Evolutionary conservation across 1,139 yeast genomes (phyloP), one percentile per base, ranked within the genome.

Genomic region (Torulaspora pretoriensis): DNA sequence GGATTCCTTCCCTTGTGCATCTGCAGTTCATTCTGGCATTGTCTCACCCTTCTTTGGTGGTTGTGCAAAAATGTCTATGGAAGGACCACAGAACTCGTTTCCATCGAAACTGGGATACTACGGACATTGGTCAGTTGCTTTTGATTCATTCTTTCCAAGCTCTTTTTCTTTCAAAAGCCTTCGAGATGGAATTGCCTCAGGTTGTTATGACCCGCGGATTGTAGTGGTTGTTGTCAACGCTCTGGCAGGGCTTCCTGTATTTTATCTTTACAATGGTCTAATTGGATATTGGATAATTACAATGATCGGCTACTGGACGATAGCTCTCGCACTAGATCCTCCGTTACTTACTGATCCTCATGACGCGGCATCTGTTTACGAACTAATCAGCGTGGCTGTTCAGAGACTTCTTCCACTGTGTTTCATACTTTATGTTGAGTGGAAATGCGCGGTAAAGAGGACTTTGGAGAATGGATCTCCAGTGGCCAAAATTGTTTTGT

Each of bases 1-100:
- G 0, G 98, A 92, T 64, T 85, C 96, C 0, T 89, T 72, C 59
- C 81, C 92, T 0, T 92, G 98, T 65, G 94, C 90, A 0, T 83
- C 97, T 1, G 97, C 95, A 0, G 78, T 85, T 3, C 96, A 90
- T 63, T 82, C 90, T 2, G 97, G 97, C 1, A 59, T 81, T 0
- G 68, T 89, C 1, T 81, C 94, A 1, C 83, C 92, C 17, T 61
- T 73, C 35, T 68, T 69, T 49, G 98, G 98, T 2, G 97, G 97
- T 0, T 83, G 95, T 62, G 90, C 89, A 0, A 69, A 77, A 38
- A 54, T 88, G 4, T 68, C 80, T 5, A 81, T 80, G 62, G 61
- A 68, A 3, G 90, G 92, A 0, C 60, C 71, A 1, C 81, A 78
- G 53, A 45, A 64, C 1, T 55, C 58, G 1, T 87, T 82, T 54